Evolutionary conservation across 257 asterid genomes (phyloP).

Genomic region (Echites panduratus): DNA sequence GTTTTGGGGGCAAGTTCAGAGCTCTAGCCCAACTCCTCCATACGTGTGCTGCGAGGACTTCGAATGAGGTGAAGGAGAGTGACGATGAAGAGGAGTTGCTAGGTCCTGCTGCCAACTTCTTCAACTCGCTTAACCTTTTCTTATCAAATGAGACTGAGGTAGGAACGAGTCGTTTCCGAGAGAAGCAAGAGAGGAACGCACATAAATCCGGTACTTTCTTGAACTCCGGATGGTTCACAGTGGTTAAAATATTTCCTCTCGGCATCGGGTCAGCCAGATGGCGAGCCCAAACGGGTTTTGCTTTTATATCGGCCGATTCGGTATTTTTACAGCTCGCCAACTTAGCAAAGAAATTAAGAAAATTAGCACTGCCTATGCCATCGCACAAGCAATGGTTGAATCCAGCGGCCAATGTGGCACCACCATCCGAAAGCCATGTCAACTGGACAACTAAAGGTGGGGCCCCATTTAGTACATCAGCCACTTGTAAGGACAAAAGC

Average conservation of each 20-base stretch:
- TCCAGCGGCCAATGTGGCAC: constrained; percentile 50
- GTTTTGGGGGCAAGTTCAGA: constrained; percentile 38
- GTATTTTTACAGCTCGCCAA: constrained; percentile 30
- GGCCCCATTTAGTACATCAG: constrained; percentile 49
- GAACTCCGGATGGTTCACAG: constrained; percentile 40
- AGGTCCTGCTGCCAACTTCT: constrained; percentile 6
- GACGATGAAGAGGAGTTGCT: not conserved
- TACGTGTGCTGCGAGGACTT: constrained; percentile 55
- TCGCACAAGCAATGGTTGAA: constrained; percentile 60
- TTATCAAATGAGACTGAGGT: constrained; percentile 37
- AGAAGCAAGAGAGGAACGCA: constrained; percentile 33
- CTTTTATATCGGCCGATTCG: constrained; percentile 17
- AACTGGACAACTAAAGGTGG: constrained; percentile 67
- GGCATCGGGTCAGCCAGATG: constrained; percentile 29
- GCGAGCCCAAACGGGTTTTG: constrained; percentile 45
- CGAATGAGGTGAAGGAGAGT: constrained; percentile 44
- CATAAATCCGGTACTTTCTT: constrained; percentile 36
- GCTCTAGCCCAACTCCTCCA: constrained; percentile 73
- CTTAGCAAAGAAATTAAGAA: constrained; percentile 57
- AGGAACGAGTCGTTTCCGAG: constrained; percentile 34
- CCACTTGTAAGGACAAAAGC: constrained; percentile 39
- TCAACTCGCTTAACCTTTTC: constrained; percentile 33
- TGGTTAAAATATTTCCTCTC: not conserved
- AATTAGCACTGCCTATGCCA: constrained; percentile 56
- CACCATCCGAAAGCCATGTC: constrained; percentile 62